Evolutionary conservation across 2,329 filamentous ascomycete species (phyloP).

Genomic region (Bipolaris bicolor): DNA sequence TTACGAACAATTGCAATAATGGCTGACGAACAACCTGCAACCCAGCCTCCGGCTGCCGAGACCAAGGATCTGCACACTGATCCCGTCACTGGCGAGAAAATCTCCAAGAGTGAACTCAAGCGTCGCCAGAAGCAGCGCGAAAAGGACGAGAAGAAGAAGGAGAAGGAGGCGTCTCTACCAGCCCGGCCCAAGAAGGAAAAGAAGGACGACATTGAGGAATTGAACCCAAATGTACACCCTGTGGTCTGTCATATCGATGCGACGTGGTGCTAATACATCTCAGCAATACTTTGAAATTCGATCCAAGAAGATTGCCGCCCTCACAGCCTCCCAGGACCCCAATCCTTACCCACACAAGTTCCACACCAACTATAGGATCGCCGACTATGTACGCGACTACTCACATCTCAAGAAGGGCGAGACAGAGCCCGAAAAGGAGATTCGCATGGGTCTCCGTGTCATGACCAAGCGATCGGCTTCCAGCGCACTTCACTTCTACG

Average conservation of each 20-base stretch:
- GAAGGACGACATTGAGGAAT: slow-evolving; percentile 70
- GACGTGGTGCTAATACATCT: slow-evolving; percentile 16
- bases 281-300: slow-evolving; percentile 97
- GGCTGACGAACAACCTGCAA: slow-evolving; percentile 40
- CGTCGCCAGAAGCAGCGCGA: slow-evolving; percentile 91
- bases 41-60: slow-evolving; percentile 40
- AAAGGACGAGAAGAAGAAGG: slow-evolving; percentile 87
- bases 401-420: slow-evolving; percentile 87
- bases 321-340: slow-evolving; percentile 73
- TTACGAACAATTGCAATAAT: slow-evolving; percentile 32
- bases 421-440: slow-evolving; percentile 72
- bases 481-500: slow-evolving; percentile 40
- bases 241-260: slow-evolving; percentile 40
- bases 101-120: slow-evolving; percentile 73
- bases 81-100: slow-evolving; percentile 87
- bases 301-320: slow-evolving; percentile 77
- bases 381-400: slow-evolving; percentile 79
- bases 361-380: slow-evolving; percentile 80
- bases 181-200: slow-evolving; percentile 65
- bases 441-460: slow-evolving; percentile 83
- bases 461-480: slow-evolving; percentile 57
- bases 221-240: slow-evolving; percentile 69
- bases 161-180: slow-evolving; percentile 75
- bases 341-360: slow-evolving; percentile 94
- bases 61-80: slow-evolving; percentile 77